phyloP scores from a whole-genome alignment of 2,329 filamentous ascomycete species.

The Penicillium sclerotiorum region DNA sequence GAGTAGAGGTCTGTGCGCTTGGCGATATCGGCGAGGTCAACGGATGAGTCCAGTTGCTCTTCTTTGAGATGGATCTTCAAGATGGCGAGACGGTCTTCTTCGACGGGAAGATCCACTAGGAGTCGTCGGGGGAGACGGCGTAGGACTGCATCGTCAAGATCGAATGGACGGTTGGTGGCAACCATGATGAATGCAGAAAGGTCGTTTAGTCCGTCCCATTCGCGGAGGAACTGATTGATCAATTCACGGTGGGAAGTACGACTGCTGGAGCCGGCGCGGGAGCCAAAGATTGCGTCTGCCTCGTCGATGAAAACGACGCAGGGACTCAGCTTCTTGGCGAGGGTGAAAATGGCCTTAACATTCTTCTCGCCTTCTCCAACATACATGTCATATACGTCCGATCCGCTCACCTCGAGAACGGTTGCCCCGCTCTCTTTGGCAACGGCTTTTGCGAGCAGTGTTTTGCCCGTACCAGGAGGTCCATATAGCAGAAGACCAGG shows the following conservation, averaged over 20 bases:
- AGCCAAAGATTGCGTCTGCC: slow-evolving; percentile 87
- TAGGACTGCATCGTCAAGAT: slow-evolving; percentile 70
- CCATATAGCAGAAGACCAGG: slow-evolving; percentile 87
- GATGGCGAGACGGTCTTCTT: slow-evolving; percentile 50
- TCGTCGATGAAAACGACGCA: slow-evolving; percentile 97
- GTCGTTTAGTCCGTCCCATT: slow-evolving; percentile 91
- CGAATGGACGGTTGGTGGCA: slow-evolving; percentile 92
- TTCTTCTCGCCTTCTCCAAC: slow-evolving; percentile 97
- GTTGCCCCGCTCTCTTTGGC: slow-evolving; percentile 68
- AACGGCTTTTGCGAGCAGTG: slow-evolving; percentile 64
- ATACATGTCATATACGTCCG: slow-evolving; percentile 93
- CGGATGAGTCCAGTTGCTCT: slow-evolving; percentile 46
- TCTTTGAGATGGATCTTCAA: slow-evolving; percentile 54
- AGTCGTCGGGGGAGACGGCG: slow-evolving; percentile 54
- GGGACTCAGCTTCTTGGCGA: slow-evolving; percentile 88
- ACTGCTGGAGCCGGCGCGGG: slow-evolving; percentile 64
- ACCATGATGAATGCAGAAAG: slow-evolving; percentile 96
- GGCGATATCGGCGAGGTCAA: slow-evolving; percentile 48
- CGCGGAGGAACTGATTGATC: slow-evolving; percentile 93
- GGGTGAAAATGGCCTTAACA: slow-evolving; percentile 83
- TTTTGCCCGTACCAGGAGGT: slow-evolving; percentile 71
- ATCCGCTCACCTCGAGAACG: slow-evolving; percentile 81
- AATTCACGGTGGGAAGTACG: slow-evolving; percentile 79
- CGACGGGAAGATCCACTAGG: slow-evolving; percentile 52
- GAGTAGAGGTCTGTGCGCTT: slow-evolving; percentile 53